Base-by-base conservation (phyloP, 208 protist species). In the Leishmania tropica region DNA sequence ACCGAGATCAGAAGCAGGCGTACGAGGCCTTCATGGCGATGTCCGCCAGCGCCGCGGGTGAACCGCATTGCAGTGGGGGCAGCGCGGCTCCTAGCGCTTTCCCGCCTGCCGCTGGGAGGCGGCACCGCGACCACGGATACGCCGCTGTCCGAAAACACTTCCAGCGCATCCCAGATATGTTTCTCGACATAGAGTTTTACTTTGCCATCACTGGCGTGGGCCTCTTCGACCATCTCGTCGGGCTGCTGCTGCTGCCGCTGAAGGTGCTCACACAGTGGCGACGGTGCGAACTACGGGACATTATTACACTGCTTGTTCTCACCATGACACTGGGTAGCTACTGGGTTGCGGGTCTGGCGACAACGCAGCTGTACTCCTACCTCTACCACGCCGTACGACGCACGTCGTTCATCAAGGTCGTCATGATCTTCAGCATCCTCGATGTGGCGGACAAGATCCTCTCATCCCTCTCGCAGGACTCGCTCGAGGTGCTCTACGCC, bases 401-500 rank as follows among this genome's bases (percentile, higher is more conserved):
- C 70, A 81, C 78, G 37, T 75, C 65, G 53, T 75, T 95, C 31
- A 95, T 99, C 74, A 99, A 99, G 83, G 85, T 99, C 21, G 98
- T 99, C 80, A 97, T 99, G 47, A 93, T 99, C n/a, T 99, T 96
- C 76, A 98, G 97, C 87, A 91, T 98, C 53, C 84, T 99, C 19
- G 98, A 98, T 51, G 86, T 97, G 40, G 90, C 94, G 73, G 98
- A 99, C 83, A 97, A 93, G 81, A 84, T 99, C 28, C 96, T 96
- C 60, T 89, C 87, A 31, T 96, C 94, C 19, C 89, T 99, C 47
- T 97, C 94, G 31, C 95, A 98, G 77, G 98, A 99, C 84, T 90
- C 96, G 6, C 78, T 81, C 35, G 68, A 81, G 53, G 85, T 97
- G 28, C 76, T 99, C 3, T 98, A 89, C 79, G 90, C 74, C 19